These are phyloP conservation scores for Lepidium didymum DNA, from an alignment of 345 rosid genomes.

Conservation along the genomic window DNA sequence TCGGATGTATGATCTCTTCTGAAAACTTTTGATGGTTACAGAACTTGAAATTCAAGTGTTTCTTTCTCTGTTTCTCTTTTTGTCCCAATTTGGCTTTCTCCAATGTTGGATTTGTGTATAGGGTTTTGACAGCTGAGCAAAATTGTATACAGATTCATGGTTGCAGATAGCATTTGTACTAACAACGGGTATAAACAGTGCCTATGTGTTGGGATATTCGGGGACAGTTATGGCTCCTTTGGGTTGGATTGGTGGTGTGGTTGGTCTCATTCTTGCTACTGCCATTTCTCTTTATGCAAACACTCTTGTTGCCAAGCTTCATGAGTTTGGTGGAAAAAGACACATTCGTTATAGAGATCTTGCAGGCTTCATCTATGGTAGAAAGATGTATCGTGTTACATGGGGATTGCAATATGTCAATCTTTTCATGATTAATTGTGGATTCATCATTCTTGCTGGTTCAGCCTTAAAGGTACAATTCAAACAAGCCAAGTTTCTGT, in stretches of 20 bases:
- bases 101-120: background rate
- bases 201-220: conserved; percentile 84
- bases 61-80: background rate
- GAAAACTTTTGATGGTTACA: background rate
- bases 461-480: conserved; percentile 34
- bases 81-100: too few relatives aligned
- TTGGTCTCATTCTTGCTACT: conserved; percentile 68
- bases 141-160: conserved; percentile 68
- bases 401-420: conserved; percentile 52
- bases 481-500: too few relatives aligned
- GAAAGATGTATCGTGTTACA: conserved; percentile 26
- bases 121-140: background rate
- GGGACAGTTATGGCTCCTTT: conserved; percentile 86
- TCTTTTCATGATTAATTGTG: conserved; percentile 52
- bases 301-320: conserved; percentile 77
- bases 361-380: conserved; percentile 69
- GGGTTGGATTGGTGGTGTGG: conserved; percentile 76
- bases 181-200: conserved; percentile 83
- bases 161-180: conserved; percentile 70
- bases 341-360: conserved; percentile 96
- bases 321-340: conserved; percentile 79
- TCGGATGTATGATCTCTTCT: background rate
- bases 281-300: conserved; percentile 72
- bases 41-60: background rate
- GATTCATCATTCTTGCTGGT: conserved; percentile 50